Base-by-base conservation (phyloP, 768 basidiomycete species). In the Suillus spraguei region DNA sequence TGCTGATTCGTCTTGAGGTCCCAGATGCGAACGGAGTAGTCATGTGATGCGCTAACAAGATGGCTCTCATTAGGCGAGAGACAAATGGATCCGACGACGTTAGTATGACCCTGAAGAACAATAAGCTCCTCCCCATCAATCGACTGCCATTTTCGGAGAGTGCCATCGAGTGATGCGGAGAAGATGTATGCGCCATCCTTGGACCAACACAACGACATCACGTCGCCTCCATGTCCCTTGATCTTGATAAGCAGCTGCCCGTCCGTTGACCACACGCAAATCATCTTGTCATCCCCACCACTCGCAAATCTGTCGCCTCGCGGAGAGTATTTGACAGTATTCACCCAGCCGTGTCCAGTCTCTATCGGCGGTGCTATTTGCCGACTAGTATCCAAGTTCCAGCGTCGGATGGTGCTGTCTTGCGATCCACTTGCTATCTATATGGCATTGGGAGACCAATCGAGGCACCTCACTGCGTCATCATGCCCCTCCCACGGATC, bases 11-110 rank as follows among this genome's bases (percentile, higher is more conserved):
- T 24, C 6, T 7, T 8, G 3, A 49, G 22, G 3, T 24, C 22
- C 47, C 47, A 49, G 47, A 24, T 49, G 47, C 22, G 22, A 49
- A 49, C 22, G 0, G 22, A 24, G 22, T 1, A 14, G 14, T 49
- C 22, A 3, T 0, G 2, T 24, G 47, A 7, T 24, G 47, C 22
- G 2, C 22, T 49, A 1, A 49, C 13, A 4, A 49, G 47, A 49
- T 49, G 22, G 0, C 22, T 22, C 14, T 24, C 13, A 49, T 14
- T 1, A 14, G 47, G 22, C 3, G 13, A 49, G 0, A 24, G 13
- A 47, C 1, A 47, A 0, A 47, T 5, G 2, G 13, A 47, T 0
- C 0, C 2, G 46, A 47, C 1, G 3, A 1, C 0, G 2, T 24
- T 14, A 13, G 22, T 5, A 49, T 49, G 47, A 16, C 47, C 47